These are phyloP conservation scores for Sarocladium oryzae DNA, from an alignment of 2,329 filamentous ascomycete genomes.

Conservation along the genomic window DNA sequence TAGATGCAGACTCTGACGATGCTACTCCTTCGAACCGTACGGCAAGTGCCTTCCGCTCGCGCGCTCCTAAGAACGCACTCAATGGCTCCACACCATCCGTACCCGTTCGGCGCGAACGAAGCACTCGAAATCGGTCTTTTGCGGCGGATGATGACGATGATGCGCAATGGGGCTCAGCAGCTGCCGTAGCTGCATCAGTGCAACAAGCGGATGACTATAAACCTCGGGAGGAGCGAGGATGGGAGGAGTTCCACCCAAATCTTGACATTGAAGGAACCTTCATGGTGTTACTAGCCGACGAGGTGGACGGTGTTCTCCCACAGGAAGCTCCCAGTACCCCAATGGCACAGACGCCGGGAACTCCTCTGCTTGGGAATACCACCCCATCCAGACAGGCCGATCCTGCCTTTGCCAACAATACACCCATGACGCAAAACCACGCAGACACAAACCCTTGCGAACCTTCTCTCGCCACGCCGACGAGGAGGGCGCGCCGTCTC, in stretches of 20 bases:
- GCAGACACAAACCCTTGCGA: constrained; percentile 26
- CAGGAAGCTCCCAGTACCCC: constrained; percentile 32
- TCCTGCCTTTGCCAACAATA: constrained; percentile 34
- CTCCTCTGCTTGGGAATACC: constrained; percentile 31
- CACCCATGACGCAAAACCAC: constrained; percentile 31
- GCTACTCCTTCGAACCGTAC: constrained; percentile 36
- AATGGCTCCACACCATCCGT: constrained; percentile 31
- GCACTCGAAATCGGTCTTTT: constrained; percentile 46
- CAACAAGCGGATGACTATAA: constrained; percentile 96
- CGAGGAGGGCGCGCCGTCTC: constrained; percentile 34
- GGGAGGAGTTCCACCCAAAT: constrained; percentile 96
- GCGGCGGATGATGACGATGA: constrained; percentile 48
- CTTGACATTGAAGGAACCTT: constrained; percentile 82
- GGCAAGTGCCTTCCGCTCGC: constrained; percentile 46
- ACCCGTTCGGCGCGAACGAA: constrained; percentile 50
- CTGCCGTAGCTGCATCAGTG: constrained; percentile 79
- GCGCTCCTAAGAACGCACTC: constrained; percentile 40
- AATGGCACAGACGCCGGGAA: constrained; percentile 20
- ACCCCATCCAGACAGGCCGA: constrained; percentile 42
- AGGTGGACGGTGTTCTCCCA: constrained; percentile 69
- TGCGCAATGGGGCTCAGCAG: constrained; percentile 78
- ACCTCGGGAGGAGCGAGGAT: constrained; percentile 89
- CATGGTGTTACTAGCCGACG: constrained; percentile 71
- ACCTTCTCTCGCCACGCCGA: constrained; percentile 23
- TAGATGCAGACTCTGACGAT: constrained; percentile 64